Conservation (phyloP, 176 grass and related monocot species). For the Rhynchospora tenuis region DNA sequence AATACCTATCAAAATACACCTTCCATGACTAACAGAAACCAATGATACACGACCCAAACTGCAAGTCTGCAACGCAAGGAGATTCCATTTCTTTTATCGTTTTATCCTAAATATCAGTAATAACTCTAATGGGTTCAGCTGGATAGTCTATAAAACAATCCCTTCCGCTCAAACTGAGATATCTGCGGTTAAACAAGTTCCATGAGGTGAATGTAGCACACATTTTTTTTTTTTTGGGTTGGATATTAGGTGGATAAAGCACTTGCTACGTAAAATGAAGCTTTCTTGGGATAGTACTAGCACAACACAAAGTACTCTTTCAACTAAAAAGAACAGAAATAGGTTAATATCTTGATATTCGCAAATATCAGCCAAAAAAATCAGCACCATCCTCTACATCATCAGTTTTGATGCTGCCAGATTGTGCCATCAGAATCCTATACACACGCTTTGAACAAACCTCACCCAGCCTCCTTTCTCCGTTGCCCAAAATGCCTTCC, state of each 20-base stretch:
- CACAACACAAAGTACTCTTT: background rate
- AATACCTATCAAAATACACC: too few relatives aligned
- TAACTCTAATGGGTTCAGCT: background rate
- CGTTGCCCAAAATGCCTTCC: conserved; percentile 39
- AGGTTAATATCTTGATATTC: background rate
- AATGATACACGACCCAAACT: too few relatives aligned
- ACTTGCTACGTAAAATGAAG: too few relatives aligned
- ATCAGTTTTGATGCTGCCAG: conserved; percentile 37
- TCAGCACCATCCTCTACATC: conserved; percentile 40
- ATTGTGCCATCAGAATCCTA: conserved; percentile 65
- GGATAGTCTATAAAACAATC: background rate
- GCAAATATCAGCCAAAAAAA: conserved; percentile 16
- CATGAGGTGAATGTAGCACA: background rate
- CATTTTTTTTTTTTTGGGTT: too few relatives aligned
- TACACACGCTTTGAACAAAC: conserved; percentile 66
- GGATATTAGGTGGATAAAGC: too few relatives aligned
- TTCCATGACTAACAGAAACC: too few relatives aligned
- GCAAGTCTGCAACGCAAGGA: background rate
- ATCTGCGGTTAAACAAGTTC: background rate
- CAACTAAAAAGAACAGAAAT: background rate
- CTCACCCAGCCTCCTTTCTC: conserved; percentile 50
- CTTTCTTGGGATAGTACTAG: background rate
- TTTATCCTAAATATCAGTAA: background rate
- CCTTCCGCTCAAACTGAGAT: background rate
- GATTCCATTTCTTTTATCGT: background rate